Percentiles rank a stretch among this genome's conserved stretches.
These are phyloP conservation scores for Paraconiothyrium sp. DNA, from an alignment of 2,329 filamentous ascomycete species.

Conservation along the genomic window DNA sequence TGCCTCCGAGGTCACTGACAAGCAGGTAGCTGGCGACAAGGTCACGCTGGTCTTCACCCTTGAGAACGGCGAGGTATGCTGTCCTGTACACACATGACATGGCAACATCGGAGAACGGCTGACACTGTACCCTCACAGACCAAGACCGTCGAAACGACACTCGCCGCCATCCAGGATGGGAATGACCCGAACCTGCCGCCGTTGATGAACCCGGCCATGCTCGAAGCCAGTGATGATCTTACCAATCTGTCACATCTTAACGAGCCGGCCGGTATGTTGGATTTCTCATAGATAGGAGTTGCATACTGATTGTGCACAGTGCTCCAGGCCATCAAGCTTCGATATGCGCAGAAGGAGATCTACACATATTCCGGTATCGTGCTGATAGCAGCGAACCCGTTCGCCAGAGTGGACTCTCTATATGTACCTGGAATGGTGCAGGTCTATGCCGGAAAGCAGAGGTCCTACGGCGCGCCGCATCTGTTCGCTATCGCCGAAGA, in stretches of 20 bases:
- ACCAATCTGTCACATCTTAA: slow-evolving; percentile 98
- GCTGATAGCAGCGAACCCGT: slow-evolving; percentile 97
- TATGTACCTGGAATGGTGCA: slow-evolving; percentile 99
- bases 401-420: slow-evolving; percentile 94
- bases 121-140: slow-evolving; percentile 61
- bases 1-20: slow-evolving; percentile 91
- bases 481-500: slow-evolving; percentile 99
- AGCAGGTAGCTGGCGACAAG: slow-evolving; percentile 84
- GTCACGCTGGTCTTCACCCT: slow-evolving; percentile 87
- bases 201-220: slow-evolving; percentile 96
- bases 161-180: slow-evolving; percentile 78
- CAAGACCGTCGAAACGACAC: slow-evolving; percentile 80
- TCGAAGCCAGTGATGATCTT: slow-evolving; percentile 97
- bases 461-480: slow-evolving; percentile 96
- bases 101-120: slow-evolving; percentile 19
- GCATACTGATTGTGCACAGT: slow-evolving; percentile 65
- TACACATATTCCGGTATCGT: slow-evolving; percentile 99
- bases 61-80: slow-evolving; percentile 86
- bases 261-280: slow-evolving; percentile 85
- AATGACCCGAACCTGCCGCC: slow-evolving; percentile 84
- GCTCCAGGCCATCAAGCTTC: slow-evolving; percentile 94
- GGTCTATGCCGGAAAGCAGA: slow-evolving; percentile 95
- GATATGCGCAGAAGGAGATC: slow-evolving; percentile 98
- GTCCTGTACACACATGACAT: slow-evolving; percentile 1
- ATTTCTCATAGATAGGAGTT: slow-evolving; percentile 20